phyloP scores from a whole-genome alignment of 768 basidiomycete genomes.

The Phylloporus rhodoxanthus region DNA sequence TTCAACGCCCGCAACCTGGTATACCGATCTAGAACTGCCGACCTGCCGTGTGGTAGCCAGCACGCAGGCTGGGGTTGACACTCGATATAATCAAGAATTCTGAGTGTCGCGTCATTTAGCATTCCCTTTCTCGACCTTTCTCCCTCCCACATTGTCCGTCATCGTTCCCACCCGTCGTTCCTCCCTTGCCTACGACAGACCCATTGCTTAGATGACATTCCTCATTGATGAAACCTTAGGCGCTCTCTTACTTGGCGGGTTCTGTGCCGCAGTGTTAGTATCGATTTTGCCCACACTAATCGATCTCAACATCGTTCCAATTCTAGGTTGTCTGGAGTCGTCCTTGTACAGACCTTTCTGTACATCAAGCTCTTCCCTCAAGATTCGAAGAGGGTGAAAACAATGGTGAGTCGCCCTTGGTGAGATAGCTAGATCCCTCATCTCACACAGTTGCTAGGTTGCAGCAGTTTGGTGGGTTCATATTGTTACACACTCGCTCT shows the following conservation, averaged over 20 bases:
- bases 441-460: conserved; percentile 14
- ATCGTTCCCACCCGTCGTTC: not conserved
- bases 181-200: not conserved
- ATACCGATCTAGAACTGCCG: not conserved
- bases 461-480: conserved; percentile 21
- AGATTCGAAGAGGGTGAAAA: conserved; percentile 19
- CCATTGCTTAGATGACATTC: conserved; percentile 6
- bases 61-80: not conserved
- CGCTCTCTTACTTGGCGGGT: conserved; percentile 28
- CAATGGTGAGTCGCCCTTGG: conserved; percentile 13
- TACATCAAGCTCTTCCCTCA: conserved; percentile 28
- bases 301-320: not conserved
- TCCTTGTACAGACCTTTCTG: conserved; percentile 23
- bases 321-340: conserved; percentile 26
- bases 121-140: not conserved
- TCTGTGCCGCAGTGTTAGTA: conserved; percentile 25
- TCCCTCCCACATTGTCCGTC: not conserved
- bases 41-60: not conserved
- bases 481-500: not conserved
- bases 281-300: not conserved
- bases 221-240: conserved; percentile 20
- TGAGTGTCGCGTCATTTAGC: not conserved
- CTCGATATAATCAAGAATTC: not conserved
- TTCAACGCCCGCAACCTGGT: not conserved
- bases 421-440: not conserved